Evolutionary conservation across 1,139 yeast species (phyloP).

Genomic region (Yamadazyma friedrichii): DNA sequence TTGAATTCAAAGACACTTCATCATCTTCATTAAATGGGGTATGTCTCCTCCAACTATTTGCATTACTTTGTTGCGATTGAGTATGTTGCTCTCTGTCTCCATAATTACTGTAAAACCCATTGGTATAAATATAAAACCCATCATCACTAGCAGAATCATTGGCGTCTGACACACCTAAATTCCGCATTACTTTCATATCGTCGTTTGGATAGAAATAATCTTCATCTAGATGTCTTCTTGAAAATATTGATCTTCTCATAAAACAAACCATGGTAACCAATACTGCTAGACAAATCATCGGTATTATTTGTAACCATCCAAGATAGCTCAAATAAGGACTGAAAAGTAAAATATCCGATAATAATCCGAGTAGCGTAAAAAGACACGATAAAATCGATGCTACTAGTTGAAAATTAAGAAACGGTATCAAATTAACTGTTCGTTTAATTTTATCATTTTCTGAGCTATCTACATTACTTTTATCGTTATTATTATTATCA

Average conservation of each 20-base stretch:
- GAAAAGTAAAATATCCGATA: conserved; percentile 42
- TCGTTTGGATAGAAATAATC: conserved; percentile 30
- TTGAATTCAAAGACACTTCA: conserved; percentile 19
- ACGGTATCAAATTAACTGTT: conserved; percentile 26
- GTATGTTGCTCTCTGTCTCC: conserved; percentile 16
- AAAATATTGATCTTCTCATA: conserved; percentile 37
- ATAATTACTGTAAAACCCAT: conserved; percentile 35
- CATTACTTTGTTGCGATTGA: conserved; percentile 15
- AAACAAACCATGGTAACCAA: conserved; percentile 41
- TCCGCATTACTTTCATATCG: conserved; percentile 33
- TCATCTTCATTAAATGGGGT: conserved; percentile 20
- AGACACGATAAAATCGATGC: conserved; percentile 36
- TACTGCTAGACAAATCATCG: conserved; percentile 36
- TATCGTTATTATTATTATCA: not conserved
- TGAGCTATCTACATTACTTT: not conserved
- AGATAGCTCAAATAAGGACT: conserved; percentile 39
- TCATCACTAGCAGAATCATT: conserved; percentile 41
- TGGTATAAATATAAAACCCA: conserved; percentile 45
- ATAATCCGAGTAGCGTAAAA: conserved; percentile 37
- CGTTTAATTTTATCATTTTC: conserved; percentile 1
- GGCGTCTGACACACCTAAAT: conserved; percentile 18
- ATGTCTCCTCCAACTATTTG: conserved; percentile 23
- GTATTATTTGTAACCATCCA: conserved; percentile 47
- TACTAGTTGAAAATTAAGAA: conserved; percentile 33
- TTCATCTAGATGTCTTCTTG: conserved; percentile 37